Evolutionary conservation across 2,329 filamentous ascomycete genomes (phyloP), one percentile per base, ranked within the genome.

Genomic region (Colletotrichum lupini): DNA sequence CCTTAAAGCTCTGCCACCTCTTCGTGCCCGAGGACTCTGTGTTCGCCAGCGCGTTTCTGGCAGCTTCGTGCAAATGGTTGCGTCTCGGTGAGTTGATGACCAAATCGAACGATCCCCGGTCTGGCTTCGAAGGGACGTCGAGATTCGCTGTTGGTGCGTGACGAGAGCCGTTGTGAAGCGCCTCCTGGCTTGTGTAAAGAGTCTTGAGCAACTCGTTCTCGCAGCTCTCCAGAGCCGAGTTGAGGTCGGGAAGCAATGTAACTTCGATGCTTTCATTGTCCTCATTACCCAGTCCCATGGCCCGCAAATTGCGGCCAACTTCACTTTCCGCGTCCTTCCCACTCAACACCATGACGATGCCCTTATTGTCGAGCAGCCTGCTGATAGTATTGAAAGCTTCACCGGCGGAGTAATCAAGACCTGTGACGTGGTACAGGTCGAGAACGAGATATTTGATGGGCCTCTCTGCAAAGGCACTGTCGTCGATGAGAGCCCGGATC

Each of bases 371-470:
- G 3, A 98, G 86, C 24, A 98, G 88, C 26, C 97, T 91, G 80
- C 95, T 97, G 82, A 99, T 95, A 16, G 95, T 93, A 73, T 94
- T 95, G 81, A 99, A 98, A 0, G 94, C 97, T 81, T 99, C 97
- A 1, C 95, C 96, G 1, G 97, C 96, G 0, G 96, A 98, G 81
- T 98, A 99, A 82, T 99, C 97, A 26, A 98, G 90, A 8, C 96
- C 97, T 16, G 93, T 95, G 55, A 99, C 97, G 75, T 97, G 93
- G 75, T 91, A 92, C 77, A 99, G 89, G 80, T 99, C 97, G 52
- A 99, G 87, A 22, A 99, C 91, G 55, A 99, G 87, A 80, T 95
- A 99, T 76, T 94, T 93, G 80, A 98, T 97, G 0, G 96, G 95
- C 65, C 92, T 89, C 76, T 90, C 86, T 30, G 87, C 86, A 80